Evolutionary conservation across 352 stramenopile species (phyloP).

Genomic region (Pythium insidiosum): DNA sequence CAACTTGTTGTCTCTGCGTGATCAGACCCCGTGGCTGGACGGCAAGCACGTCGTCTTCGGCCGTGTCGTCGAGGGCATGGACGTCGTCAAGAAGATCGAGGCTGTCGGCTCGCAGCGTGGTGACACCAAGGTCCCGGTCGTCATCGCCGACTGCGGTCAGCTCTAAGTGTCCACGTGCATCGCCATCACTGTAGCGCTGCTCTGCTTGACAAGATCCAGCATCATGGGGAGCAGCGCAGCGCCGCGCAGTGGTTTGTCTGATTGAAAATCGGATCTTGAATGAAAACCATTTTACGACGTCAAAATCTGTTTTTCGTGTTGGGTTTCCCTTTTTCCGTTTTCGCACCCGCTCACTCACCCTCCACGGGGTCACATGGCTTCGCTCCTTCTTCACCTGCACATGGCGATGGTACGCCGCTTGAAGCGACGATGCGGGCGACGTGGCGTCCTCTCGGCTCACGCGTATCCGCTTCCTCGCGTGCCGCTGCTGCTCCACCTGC

Average conservation of each 20-base stretch:
- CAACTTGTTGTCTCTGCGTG: constrained; percentile 6
- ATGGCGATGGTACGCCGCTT: not conserved
- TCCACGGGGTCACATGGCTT: too few species aligned
- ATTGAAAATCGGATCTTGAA: too few species aligned
- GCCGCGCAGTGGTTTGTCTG: not conserved
- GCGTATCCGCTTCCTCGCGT: not conserved
- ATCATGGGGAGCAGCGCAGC: not conserved
- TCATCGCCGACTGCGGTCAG: constrained; percentile 95
- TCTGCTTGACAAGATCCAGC: not conserved
- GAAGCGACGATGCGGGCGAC: not conserved
- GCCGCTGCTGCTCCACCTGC: not conserved
- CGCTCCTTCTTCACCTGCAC: too few species aligned
- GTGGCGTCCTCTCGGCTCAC: not conserved
- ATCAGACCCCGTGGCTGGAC: constrained; percentile 89
- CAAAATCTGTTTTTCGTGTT: not conserved
- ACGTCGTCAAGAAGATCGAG: constrained; percentile 98
- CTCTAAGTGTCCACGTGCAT: constrained; percentile 45
- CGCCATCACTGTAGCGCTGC: too few species aligned
- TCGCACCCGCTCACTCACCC: too few species aligned
- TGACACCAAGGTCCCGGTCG: constrained; percentile 83
- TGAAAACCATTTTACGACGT: not conserved
- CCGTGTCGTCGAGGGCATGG: constrained; percentile 94
- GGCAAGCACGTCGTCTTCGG: constrained; percentile 94
- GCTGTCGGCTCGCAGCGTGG: constrained; percentile 90
- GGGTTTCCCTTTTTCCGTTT: not conserved